Evolutionary conservation across 164 flowering plant genomes (phyloP).

Genomic region (Warburgia ugandensis): DNA sequence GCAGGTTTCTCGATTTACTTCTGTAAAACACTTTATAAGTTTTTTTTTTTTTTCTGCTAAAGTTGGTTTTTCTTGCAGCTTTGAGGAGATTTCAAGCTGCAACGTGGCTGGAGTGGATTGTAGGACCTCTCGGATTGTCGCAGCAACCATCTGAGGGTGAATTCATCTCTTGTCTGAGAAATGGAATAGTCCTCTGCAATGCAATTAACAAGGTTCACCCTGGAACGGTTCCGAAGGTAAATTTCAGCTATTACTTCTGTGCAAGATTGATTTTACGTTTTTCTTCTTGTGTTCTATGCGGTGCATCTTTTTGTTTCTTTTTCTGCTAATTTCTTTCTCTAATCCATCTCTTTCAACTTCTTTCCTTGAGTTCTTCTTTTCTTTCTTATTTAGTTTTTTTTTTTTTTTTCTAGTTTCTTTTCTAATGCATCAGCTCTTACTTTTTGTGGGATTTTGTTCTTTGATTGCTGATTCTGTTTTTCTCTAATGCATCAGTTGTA

Average conservation of each 20-base stretch:
- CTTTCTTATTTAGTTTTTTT: too few species aligned
- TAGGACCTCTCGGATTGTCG: slow-evolving; percentile 67
- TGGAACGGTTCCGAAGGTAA: slow-evolving; percentile 81
- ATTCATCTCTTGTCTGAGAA: slow-evolving; percentile 80
- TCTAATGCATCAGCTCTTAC: background rate
- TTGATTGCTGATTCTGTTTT: too few species aligned
- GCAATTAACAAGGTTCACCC: slow-evolving; percentile 81
- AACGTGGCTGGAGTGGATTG: slow-evolving; percentile 62
- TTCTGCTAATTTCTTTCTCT: background rate
- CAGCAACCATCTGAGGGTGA: slow-evolving; percentile 64
- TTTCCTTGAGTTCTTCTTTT: too few species aligned
- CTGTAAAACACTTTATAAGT: background rate
- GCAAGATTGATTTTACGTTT: too few species aligned
- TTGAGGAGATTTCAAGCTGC: slow-evolving; percentile 65
- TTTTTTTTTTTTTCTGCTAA: background rate
- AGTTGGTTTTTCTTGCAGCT: slow-evolving; percentile 27
- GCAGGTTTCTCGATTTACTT: slow-evolving; percentile 36
- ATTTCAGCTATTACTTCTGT: too few species aligned
- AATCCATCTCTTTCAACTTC: too few species aligned
- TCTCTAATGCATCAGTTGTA: too few species aligned
- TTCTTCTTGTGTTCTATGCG: too few species aligned
- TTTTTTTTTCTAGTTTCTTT: background rate
- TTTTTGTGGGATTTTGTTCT: background rate
- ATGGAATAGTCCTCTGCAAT: slow-evolving; percentile 76
- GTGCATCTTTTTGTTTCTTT: background rate